phyloP scores from a whole-genome alignment of 2,329 filamentous ascomycete species.

The Phaeosphaeria sp. region DNA sequence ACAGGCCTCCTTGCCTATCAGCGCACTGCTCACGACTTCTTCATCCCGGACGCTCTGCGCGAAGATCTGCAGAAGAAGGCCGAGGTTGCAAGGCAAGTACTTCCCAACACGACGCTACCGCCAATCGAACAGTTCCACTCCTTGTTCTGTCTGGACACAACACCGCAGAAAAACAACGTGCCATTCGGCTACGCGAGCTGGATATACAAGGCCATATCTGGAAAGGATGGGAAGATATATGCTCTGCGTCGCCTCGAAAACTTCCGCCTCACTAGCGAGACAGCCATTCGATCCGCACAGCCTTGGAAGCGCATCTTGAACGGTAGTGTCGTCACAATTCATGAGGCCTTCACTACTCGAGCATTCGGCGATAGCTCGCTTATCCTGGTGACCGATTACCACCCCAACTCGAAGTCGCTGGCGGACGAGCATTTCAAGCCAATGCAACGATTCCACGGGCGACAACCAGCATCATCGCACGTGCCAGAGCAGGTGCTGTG shows the following conservation, averaged over 20 bases:
- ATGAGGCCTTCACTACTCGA: slow-evolving; percentile 92
- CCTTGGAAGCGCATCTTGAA: slow-evolving; percentile 88
- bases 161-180: slow-evolving; percentile 76
- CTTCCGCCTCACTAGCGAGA: slow-evolving; percentile 86
- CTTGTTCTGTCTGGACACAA: slow-evolving; percentile 85
- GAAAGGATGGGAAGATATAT: slow-evolving; percentile 88
- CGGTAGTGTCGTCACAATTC: slow-evolving; percentile 81
- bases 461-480: slow-evolving; percentile 45
- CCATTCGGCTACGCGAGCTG: slow-evolving; percentile 90
- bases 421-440: slow-evolving; percentile 76
- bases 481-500: slow-evolving; percentile 78
- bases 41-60: slow-evolving; percentile 83
- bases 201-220: slow-evolving; percentile 93
- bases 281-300: slow-evolving; percentile 83
- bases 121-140: slow-evolving; percentile 89
- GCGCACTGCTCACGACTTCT: slow-evolving; percentile 86
- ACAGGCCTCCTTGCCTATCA: slow-evolving; percentile 87
- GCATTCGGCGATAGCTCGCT: slow-evolving; percentile 95
- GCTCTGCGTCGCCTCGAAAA: slow-evolving; percentile 86
- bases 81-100: slow-evolving; percentile 82
- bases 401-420: slow-evolving; percentile 88
- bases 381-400: slow-evolving; percentile 92
- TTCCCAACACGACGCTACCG: slow-evolving; percentile 80
- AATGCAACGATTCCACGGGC: slow-evolving; percentile 48
- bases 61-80: slow-evolving; percentile 90